phyloP scores from a whole-genome alignment of 2,329 filamentous ascomycete species.

The Triangularia verruculosa region DNA sequence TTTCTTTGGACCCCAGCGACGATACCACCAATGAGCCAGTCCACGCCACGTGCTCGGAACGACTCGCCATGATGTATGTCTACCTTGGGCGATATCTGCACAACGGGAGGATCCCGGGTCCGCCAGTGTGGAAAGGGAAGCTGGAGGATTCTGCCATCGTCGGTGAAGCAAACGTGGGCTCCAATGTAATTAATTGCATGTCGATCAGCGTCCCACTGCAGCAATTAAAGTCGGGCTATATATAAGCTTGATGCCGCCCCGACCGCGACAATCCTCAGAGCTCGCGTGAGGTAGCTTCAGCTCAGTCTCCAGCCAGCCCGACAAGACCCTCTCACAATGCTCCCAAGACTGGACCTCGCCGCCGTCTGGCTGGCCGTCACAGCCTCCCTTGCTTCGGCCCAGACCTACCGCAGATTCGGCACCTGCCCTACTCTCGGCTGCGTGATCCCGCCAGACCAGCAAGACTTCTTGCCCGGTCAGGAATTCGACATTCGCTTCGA shows the following conservation, averaged over 20 bases:
- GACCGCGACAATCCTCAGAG: not conserved
- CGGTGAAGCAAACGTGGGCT: not conserved
- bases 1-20: not conserved
- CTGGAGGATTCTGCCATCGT: not conserved
- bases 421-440: slow-evolving; percentile 59
- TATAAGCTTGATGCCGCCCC: slow-evolving; percentile 5
- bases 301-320: not conserved
- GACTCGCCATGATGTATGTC: not conserved
- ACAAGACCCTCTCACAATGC: slow-evolving; percentile 18
- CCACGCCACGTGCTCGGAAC: not conserved
- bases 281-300: slow-evolving; percentile 4
- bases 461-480: slow-evolving; percentile 80
- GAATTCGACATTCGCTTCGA: slow-evolving; percentile 82
- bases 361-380: slow-evolving; percentile 34
- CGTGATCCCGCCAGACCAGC: slow-evolving; percentile 60
- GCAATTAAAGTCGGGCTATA: slow-evolving; percentile 6
- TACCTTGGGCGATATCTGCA: not conserved
- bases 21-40: too few species aligned
- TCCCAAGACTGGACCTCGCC: slow-evolving; percentile 22
- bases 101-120: not conserved
- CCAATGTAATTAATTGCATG: not conserved
- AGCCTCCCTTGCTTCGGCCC: slow-evolving; percentile 45
- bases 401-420: slow-evolving; percentile 59
- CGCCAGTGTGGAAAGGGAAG: not conserved
- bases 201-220: slow-evolving; percentile 1